Base-by-base conservation (phyloP, 305 asterid species). In the Caryopteris hybrid region DNA sequence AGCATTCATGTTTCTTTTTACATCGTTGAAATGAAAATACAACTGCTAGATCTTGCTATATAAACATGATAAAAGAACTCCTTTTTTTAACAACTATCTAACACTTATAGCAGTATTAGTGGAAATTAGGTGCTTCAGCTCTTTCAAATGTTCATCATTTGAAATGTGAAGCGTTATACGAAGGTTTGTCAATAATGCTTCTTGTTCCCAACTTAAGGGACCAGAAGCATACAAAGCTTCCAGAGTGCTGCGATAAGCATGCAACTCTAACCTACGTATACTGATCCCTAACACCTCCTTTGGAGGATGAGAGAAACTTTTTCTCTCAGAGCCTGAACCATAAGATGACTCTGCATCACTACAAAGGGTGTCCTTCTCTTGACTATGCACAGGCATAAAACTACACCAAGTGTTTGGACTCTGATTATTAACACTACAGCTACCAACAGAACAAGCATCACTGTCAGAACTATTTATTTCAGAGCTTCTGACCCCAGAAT, bases 201-300 rank as follows among this genome's bases (percentile, higher is more conserved):
- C 95, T 52, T 82, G 86, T 18, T 88, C 92, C 92, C 95, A 88
- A 77, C 90, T 88, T 79, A 85, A 80, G 72, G 90, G 90, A 77
- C 95, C 95, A 75, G 87, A 85, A 65, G 84, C 90, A 82, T 76
- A 84, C 71, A 88, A 84, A 72, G 95, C 95, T 72, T 78, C 82
- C 20, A 88, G 73, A 62, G 95, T 88, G 85, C 84, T 71, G 56
- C 87, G 81, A 60, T 86, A 88, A 72, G 92, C 95, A 80, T 74
- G 87, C 87, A 84, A 74, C 87, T 88, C 95, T 65, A 88, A 77
- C 79, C 72, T 68, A 78, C 79, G 95, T 59, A 88, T 76, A 71
- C 83, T 84, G 75, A 76, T 81, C 71, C 76, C 85, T 54, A 78
- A 72, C 72, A 74, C 93, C 76, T 85, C 88, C 66, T 74, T 77